Conservation (phyloP, 2,329 filamentous ascomycete genomes). For the Dothideomycetes sp. region DNA sequence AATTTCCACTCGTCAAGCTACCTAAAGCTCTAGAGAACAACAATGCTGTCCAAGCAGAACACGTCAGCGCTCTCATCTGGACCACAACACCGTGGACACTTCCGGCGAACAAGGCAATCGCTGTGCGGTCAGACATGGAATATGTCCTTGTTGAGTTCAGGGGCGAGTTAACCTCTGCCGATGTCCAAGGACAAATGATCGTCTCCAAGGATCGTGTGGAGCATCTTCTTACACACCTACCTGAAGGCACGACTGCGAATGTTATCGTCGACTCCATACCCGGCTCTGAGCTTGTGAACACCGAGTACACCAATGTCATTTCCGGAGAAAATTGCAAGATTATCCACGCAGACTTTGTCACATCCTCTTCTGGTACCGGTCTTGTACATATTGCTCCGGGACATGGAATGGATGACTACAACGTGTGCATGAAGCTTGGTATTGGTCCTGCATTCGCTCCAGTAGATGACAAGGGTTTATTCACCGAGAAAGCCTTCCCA, state of each 20-base stretch:
- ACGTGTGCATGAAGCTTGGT: constrained; percentile 59
- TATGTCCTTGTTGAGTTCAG: constrained; percentile 58
- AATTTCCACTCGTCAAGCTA: constrained; percentile 54
- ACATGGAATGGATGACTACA: constrained; percentile 94
- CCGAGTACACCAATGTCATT: constrained; percentile 62
- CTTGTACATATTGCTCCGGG: constrained; percentile 92
- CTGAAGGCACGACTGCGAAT: constrained; percentile 32
- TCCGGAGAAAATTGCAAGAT: constrained; percentile 50
- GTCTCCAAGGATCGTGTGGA: constrained; percentile 62
- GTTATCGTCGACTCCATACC: constrained; percentile 46
- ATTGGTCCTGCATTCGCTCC: constrained; percentile 66
- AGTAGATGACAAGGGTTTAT: constrained; percentile 69
- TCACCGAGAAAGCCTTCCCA: constrained; percentile 70
- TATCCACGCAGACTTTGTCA: constrained; percentile 80
- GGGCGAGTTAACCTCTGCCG: constrained; percentile 11
- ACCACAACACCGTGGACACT: constrained; percentile 98
- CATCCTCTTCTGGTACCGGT: constrained; percentile 79
- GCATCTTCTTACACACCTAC: constrained; percentile 37
- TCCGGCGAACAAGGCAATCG: constrained; percentile 84
- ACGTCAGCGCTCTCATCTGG: constrained; percentile 81
- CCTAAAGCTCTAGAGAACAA: constrained; percentile 28
- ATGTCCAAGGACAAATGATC: constrained; percentile 48
- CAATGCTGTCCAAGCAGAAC: constrained; percentile 30
- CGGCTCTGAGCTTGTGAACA: constrained; percentile 54
- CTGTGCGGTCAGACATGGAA: constrained; percentile 60